phyloP scores from a whole-genome alignment of 2,329 filamentous ascomycete species.

The Calonectria montana region DNA sequence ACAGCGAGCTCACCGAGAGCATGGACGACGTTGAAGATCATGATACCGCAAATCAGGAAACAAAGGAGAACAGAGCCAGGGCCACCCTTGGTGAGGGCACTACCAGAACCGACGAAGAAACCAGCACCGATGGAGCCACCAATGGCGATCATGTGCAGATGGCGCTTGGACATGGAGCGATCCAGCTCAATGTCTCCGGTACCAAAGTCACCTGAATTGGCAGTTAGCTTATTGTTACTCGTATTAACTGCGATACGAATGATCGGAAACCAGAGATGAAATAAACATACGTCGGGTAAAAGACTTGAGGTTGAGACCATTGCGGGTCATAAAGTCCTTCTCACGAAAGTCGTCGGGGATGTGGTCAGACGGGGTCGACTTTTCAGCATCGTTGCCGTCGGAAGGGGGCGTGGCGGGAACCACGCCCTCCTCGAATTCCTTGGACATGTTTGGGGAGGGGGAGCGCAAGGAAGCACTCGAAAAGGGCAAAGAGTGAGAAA shows the following conservation, averaged over 20 bases:
- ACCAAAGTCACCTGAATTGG: slow-evolving; percentile 36
- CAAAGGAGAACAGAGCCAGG: slow-evolving; percentile 59
- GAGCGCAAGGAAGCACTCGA: neutral
- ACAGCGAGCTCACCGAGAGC: slow-evolving; percentile 71
- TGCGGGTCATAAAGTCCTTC: slow-evolving; percentile 43
- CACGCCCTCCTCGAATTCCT: slow-evolving; percentile 33
- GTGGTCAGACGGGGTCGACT: slow-evolving; percentile 16
- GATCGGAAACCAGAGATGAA: neutral
- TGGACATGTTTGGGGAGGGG: slow-evolving; percentile 27
- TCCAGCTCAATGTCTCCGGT: slow-evolving; percentile 51
- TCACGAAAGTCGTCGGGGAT: slow-evolving; percentile 38
- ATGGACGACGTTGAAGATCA: slow-evolving; percentile 72
- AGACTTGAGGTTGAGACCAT: slow-evolving; percentile 41
- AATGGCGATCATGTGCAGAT: slow-evolving; percentile 73
- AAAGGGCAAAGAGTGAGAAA: neutral
- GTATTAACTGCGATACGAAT: neutral
- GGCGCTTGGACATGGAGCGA: slow-evolving; percentile 64
- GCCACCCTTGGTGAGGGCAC: slow-evolving; percentile 63
- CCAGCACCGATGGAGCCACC: slow-evolving; percentile 72
- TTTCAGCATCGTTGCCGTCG: slow-evolving; percentile 26
- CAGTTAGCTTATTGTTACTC: slow-evolving; percentile 18
- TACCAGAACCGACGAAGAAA: slow-evolving; percentile 71
- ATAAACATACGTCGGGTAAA: slow-evolving; percentile 36
- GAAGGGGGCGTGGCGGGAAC: slow-evolving; percentile 30
- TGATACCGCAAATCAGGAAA: slow-evolving; percentile 67